A percentile compares a stretch with the other conserved stretches of the same genome.
Evolutionary conservation across 2,329 filamentous ascomycete genomes (phyloP).

Genomic region (Lachnellula arida): DNA sequence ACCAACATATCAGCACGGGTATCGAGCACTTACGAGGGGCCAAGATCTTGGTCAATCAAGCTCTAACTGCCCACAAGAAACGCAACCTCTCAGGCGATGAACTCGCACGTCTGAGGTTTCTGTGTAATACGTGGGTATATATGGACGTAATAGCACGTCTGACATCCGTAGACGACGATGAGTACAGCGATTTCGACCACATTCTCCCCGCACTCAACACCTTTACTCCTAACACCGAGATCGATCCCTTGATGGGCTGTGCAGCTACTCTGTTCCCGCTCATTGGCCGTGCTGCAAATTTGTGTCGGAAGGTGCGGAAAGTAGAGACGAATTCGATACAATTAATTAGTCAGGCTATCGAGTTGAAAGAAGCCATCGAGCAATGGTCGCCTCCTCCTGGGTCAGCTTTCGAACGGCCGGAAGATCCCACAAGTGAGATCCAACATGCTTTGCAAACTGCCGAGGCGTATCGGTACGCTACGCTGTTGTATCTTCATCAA

Average conservation of each 20-base stretch:
- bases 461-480: constrained; percentile 63
- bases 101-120: constrained; percentile 54
- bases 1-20: constrained; percentile 62
- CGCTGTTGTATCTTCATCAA: constrained; percentile 61
- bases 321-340: constrained; percentile 48
- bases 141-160: constrained; percentile 68
- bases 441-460: constrained; percentile 63
- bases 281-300: constrained; percentile 60
- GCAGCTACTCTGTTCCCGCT: constrained; percentile 63
- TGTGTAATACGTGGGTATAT: constrained; percentile 70
- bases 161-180: constrained; percentile 50
- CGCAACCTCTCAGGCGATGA: constrained; percentile 42
- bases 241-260: constrained; percentile 70
- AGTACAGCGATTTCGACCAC: constrained; percentile 49
- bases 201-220: constrained; percentile 38
- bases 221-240: constrained; percentile 37
- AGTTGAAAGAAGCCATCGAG: constrained; percentile 56
- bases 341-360: constrained; percentile 58
- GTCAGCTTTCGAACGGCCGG: constrained; percentile 51
- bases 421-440: constrained; percentile 58
- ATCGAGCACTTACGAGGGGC: constrained; percentile 66
- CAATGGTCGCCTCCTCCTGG: constrained; percentile 53
- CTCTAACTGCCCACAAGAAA: constrained; percentile 44
- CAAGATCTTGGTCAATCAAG: constrained; percentile 57
- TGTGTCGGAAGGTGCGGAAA: constrained; percentile 59